Conservation (phyloP, 768 basidiomycete species). For the Rhizopogon rudus region DNA sequence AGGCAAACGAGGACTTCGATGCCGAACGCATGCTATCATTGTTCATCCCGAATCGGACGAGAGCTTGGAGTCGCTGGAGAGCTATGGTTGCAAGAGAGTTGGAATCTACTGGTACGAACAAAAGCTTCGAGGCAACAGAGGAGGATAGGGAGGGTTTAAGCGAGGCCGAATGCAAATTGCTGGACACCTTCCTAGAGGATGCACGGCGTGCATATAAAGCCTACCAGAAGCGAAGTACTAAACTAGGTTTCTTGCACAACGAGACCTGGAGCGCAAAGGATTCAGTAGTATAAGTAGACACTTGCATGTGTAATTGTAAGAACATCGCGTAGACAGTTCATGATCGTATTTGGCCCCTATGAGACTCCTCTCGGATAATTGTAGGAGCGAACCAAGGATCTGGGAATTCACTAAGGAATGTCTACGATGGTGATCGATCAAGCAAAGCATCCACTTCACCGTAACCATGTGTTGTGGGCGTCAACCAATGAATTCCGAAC, state of each 20-base stretch:
- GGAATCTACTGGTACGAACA: neutral
- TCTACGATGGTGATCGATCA: too few species aligned
- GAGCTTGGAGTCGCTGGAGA: conserved; percentile 21
- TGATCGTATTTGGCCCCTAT: neutral
- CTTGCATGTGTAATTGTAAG: neutral
- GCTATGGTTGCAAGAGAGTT: conserved; percentile 16
- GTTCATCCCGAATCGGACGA: conserved; percentile 19
- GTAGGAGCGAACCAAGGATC: too few species aligned
- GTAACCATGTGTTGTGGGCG: too few species aligned
- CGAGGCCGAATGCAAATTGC: conserved; percentile 6
- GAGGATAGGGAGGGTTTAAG: conserved; percentile 7
- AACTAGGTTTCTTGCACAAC: neutral
- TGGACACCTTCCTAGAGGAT: conserved; percentile 11
- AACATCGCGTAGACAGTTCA: neutral
- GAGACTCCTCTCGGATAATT: too few species aligned
- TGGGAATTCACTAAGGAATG: too few species aligned
- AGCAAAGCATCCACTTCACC: too few species aligned
- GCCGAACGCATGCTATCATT: conserved; percentile 12
- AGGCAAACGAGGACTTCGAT: neutral
- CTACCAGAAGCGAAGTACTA: neutral
- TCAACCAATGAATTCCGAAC: neutral
- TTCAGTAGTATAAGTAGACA: neutral
- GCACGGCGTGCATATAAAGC: conserved; percentile 11
- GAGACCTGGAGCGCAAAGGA: neutral
- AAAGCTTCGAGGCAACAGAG: conserved; percentile 1